Evolutionary conservation across 441 rosid species (phyloP), one percentile per base, ranked within the genome.

Genomic region (Biscutella auriculata): DNA sequence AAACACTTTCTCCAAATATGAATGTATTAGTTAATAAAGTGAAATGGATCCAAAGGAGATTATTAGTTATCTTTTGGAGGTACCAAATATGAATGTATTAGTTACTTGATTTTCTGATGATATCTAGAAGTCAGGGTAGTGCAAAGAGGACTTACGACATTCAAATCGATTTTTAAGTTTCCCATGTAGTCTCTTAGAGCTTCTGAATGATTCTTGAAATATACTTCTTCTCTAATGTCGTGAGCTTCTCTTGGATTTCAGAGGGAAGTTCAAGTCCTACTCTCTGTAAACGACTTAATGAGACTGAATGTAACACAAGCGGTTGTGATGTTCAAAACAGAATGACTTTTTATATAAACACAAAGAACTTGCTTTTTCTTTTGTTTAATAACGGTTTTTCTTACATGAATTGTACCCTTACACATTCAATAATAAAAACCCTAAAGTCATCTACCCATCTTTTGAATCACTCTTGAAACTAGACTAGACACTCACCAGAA

Each of bases 261-360:
- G 75, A 60, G 2, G 95, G 96, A 61, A 88, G 87, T 58, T 80
- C 87, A 29, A 82, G 80, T 41, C 91, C 95, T 10, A 88, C 76
- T 26, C 73, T 81, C 96, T n/a, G n/a, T n/a, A n/a, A n/a, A n/a
- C n/a, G n/a, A n/a, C n/a, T n/a, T n/a, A n/a, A n/a, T n/a, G n/a
- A n/a, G n/a, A n/a, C n/a, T n/a, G n/a, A n/a, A n/a, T n/a, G n/a
- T n/a, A n/a, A n/a, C n/a, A n/a, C n/a, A n/a, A n/a, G n/a, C n/a
- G n/a, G n/a, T n/a, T n/a, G n/a, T n/a, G n/a, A n/a, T n/a, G n/a
- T n/a, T n/a, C n/a, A n/a, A n/a, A n/a, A n/a, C n/a, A n/a, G n/a
- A n/a, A n/a, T n/a, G n/a, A n/a, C n/a, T n/a, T n/a, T n/a, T n/a
- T n/a, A n/a, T n/a, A n/a, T n/a, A n/a, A n/a, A n/a, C n/a, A n/a